Percentiles rank a stretch among this genome's conserved stretches.
phyloP scores from a whole-genome alignment of 2,329 filamentous ascomycete genomes.

The Aspergillus sp. region DNA sequence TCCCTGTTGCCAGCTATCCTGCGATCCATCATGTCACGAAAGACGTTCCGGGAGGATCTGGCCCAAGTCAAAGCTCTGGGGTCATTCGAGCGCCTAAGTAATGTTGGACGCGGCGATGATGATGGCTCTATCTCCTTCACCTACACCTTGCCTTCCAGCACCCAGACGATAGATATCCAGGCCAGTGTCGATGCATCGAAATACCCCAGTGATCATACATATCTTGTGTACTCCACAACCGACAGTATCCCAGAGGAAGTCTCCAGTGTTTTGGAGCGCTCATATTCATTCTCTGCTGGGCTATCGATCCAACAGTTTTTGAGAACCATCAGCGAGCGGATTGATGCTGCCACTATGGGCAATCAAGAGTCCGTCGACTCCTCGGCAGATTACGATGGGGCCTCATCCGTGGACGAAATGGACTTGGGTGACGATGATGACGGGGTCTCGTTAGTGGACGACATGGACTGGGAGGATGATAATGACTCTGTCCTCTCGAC shows the following conservation, averaged over 20 bases:
- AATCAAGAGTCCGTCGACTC: no score
- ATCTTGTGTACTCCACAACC: constrained; percentile 46
- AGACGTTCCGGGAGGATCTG: constrained; percentile 55
- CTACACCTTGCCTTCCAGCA: constrained; percentile 32
- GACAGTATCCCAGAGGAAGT: constrained; percentile 24
- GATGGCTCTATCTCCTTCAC: constrained; percentile 63
- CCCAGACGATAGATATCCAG: constrained; percentile 24
- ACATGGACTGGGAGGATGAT: constrained; percentile 6
- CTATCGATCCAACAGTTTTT: constrained; percentile 41
- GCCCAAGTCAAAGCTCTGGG: constrained; percentile 30
- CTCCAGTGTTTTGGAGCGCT: constrained; percentile 29
- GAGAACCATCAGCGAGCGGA: constrained; percentile 33
- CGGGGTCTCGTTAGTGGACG: not conserved
- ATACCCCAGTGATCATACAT: constrained; percentile 51
- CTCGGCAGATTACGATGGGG: constrained; percentile 1
- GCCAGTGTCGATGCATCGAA: constrained; percentile 46
- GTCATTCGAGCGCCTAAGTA: constrained; percentile 41
- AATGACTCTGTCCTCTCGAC: constrained; percentile 3
- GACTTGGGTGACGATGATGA: not conserved
- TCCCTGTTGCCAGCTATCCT: no score
- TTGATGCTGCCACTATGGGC: constrained; percentile 25
- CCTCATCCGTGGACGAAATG: not conserved
- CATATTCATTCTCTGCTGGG: constrained; percentile 38
- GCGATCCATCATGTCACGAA: constrained; percentile 56
- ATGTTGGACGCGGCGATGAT: constrained; percentile 54